Evolutionary conservation across 495 filamentous ascomycete genomes (phyloP).

Genomic region (Hypomontagnella monticulosa): DNA sequence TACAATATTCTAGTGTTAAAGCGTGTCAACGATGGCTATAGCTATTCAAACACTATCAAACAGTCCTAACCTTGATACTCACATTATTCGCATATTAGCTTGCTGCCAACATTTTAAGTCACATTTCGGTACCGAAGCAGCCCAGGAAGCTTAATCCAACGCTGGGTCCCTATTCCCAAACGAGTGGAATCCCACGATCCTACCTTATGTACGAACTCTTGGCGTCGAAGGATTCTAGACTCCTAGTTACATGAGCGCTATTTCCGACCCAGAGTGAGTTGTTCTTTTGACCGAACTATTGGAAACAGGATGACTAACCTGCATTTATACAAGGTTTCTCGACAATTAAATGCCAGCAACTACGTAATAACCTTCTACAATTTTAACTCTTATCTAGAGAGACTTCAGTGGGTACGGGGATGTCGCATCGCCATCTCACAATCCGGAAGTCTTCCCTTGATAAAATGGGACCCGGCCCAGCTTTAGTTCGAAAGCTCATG

Average conservation of each 20-base stretch:
- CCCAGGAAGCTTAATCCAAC: background rate
- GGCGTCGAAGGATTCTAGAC: constrained; percentile 6
- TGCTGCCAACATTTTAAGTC: background rate
- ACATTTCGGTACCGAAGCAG: constrained; percentile 1
- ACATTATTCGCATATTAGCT: constrained; percentile 3
- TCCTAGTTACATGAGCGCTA: background rate
- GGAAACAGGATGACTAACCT: background rate
- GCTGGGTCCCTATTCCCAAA: constrained; percentile 3
- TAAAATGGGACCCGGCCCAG: no score
- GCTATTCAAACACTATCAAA: no score
- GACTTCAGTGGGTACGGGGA: no score
- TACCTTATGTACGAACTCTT: background rate
- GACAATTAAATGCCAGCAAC: background rate
- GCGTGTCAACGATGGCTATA: no score
- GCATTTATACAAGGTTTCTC: constrained; percentile 13
- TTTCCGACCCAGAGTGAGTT: no score
- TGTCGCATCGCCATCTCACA: no score
- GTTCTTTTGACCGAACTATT: background rate
- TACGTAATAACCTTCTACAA: background rate
- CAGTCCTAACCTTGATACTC: no score
- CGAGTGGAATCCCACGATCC: background rate
- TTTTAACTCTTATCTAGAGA: no score
- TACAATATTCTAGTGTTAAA: no score
- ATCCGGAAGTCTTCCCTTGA: no score
- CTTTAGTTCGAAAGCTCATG: no score